Evolutionary conservation across 495 filamentous ascomycete genomes (phyloP), one percentile per base, ranked within the genome.

Genomic region (Staphylotrichum longicolle): DNA sequence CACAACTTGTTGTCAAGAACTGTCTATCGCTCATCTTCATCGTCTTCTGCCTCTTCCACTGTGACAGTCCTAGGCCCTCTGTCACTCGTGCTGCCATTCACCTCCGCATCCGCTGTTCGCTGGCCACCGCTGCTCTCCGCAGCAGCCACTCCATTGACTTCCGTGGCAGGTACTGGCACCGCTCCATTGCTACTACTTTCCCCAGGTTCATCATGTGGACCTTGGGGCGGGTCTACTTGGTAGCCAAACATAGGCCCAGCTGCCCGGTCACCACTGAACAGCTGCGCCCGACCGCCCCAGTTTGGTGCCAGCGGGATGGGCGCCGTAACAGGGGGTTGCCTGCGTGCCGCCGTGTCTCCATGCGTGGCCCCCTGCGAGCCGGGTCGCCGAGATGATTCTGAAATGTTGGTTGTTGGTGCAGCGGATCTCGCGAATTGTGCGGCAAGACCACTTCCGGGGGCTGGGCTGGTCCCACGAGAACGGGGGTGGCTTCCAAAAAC

Each of bases 251-350:
- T 56, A 9, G 62, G 8, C 30, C 6, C 11, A 7, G 39, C 47
- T 44, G 44, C 54, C 32, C 60, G 62, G 33, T 49, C 58, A 15
- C 60, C 59, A 7, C 68, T 61, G 37, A 77, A 75, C 1, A 79
- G 64, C 58, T 77, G 78, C 5, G 73, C 61, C 4, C 68, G 53
- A 3, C 75, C 70, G 15, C 75, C 75, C 78, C 78, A 80, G 51
- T 74, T 77, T n/a, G 78, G 78, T 46, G 69, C 59, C 6, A 75
- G 64, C 3, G 77, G 74, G 5, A 68, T 75, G 27, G 77, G 76
- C 4, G 73, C 68, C 20, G 74, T 72, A 14, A 77, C 76, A 27
- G 64, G 53, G 0, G 74, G 66, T 56, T 63, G 60, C 20, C 50
- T 45, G 7, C 37, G 60, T 33, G 9, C 15, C 4, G 32, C 41